Evolutionary conservation across 768 basidiomycete species (phyloP), one percentile per base, ranked within the genome.

Genomic region (Rhizopogon rudus): DNA sequence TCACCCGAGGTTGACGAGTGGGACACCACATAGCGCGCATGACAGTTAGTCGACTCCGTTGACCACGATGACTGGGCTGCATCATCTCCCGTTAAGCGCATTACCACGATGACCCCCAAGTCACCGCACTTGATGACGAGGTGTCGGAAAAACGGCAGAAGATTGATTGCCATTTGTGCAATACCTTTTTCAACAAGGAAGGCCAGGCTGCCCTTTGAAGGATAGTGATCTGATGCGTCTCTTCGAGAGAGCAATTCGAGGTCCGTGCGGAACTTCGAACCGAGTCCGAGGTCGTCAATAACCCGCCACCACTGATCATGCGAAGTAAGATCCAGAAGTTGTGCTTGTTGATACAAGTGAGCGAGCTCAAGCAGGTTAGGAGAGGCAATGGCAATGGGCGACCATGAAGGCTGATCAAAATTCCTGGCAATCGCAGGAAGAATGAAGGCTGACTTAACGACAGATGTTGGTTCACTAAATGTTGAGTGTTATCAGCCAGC

Each of bases 401-500:
- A 65, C 44, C 60, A 62, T 6, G 60, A 54, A 57, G 52, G 56
- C 43, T 65, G 65, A 44, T 75, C 58, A 6, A 75, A 44, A 33
- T 71, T 73, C 13, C 76, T 69, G 4, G 72, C 65, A 49, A 89
- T 69, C 0, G 90, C 84, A 0, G 84, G 79, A 5, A 97, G 65
- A 56, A 98, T 83, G 2, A 77, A 73, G 1, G 76, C 73, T 0
- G 90, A 86, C 72, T 98, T 98, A 44, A 79, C 71, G n/a, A 87
- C 77, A 0, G 94, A 97, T 1, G 97, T 98, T 1, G 97, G 96
- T 70, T 99, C 97, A 67, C 90, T 91, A 59, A n/a, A 57, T 51
- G 48, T 28, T 20, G 17, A 40, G 39, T 37, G 22, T 37, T 37
- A 49, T 49, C 5, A 49, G 20, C n/a, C 14, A 16, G 20, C 35